Evolutionary conservation across 2,329 filamentous ascomycete genomes (phyloP), one percentile per base, ranked within the genome.

Genomic region (Sporothrix phasma): DNA sequence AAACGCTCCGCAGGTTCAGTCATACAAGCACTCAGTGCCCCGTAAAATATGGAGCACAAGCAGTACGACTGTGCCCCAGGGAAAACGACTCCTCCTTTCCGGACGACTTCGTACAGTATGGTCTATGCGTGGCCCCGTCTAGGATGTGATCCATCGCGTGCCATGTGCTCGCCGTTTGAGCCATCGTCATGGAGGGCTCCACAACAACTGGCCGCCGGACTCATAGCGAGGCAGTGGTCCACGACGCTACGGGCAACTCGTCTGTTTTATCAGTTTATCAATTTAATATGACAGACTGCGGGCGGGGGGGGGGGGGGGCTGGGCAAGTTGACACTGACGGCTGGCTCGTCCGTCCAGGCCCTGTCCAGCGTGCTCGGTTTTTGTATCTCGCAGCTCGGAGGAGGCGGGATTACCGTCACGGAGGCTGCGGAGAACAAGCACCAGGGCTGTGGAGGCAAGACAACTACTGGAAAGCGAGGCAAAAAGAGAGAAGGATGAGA

Each of bases 111-210:
- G 39, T 24, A 17, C 24, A n/a, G n/a, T 31, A 13, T 45, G 11
- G 24, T 17, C 11, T 37, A 8, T 17, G 4, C 22, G 5, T 4
- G 49, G 15, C 24, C 34, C 54, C 54, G 54, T 19, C 58, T 37
- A 37, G 58, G 15, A 17, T 37, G 58, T 26, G 58, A 61, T 61
- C 58, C 43, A 46, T 49, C 26, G 58, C 58, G 41, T 61, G 58
- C 58, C 58, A 61, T 61, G 58, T 61, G 58, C 58, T 46, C 29
- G 58, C 58, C 58, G 58, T 61, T 61, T 61, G 58, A 61, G 58
- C 41, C 45, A 34, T 61, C 58, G 31, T 61, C 29, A 45, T 47
- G 26, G 29, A 5, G 37, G 37, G 37, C 31, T 43, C 56, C 56
- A 45, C 56, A 59, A 59, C 15, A 17, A 59, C 11, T 29, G 39